These are phyloP conservation scores for Rhodotorula sp. DNA, from an alignment of 1,284 basidiomycete species.

Conservation along the genomic window DNA sequence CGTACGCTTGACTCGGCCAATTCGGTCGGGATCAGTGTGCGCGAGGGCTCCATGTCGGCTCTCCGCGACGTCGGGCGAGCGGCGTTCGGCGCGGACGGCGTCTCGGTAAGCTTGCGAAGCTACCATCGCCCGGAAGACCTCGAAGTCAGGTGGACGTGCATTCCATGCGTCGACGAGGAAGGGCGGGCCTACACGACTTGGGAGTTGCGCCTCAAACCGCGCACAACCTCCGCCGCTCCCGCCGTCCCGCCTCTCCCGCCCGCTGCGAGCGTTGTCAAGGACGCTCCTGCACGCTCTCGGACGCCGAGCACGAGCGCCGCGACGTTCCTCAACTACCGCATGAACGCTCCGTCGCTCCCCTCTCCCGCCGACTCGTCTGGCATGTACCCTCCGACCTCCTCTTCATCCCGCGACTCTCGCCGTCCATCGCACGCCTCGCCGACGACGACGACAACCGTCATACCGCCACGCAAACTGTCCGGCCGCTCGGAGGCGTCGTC, in stretches of 20 bases:
- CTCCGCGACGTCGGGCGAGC: conserved; percentile 9
- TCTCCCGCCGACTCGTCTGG: background rate
- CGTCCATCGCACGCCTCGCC: background rate
- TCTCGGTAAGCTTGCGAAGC: conserved; percentile 22
- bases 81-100: background rate
- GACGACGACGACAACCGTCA: background rate
- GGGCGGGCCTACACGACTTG: conserved; percentile 22
- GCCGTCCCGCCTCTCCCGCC: background rate
- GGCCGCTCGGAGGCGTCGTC: conserved; percentile 8
- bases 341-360: conserved; percentile 2
- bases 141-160: conserved; percentile 24
- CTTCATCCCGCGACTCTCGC: background rate
- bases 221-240: background rate
- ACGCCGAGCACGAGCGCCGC: conserved; percentile 10
- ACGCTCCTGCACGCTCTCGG: background rate
- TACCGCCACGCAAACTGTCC: conserved; percentile 14
- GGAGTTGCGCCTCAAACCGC: conserved; percentile 23
- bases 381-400: conserved; percentile 1
- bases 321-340: conserved; percentile 26
- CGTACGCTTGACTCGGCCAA: background rate
- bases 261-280: background rate
- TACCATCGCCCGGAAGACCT: conserved; percentile 29
- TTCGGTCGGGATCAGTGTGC: conserved; percentile 24
- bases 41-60: background rate
- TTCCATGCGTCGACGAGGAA: conserved; percentile 7